phyloP scores from a whole-genome alignment of 805 yeast genomes.

The Saccharomycopsis malanga region DNA sequence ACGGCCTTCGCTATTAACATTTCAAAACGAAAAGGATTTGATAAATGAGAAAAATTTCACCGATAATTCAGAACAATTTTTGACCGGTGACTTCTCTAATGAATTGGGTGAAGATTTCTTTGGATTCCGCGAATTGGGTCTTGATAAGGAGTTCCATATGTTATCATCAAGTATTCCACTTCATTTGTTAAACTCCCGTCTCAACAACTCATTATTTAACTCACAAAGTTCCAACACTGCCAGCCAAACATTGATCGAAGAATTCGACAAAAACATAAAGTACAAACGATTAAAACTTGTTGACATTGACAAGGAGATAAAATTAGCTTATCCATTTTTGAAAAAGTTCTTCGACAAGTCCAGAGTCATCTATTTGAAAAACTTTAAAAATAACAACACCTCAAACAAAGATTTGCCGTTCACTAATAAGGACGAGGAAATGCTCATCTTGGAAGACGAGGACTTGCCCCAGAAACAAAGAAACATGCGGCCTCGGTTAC shows the following conservation, averaged over 20 bases:
- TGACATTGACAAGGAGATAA: conserved; percentile 48
- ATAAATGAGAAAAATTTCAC: conserved; percentile 66
- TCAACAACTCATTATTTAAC: conserved; percentile 49
- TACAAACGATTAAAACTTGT: conserved; percentile 47
- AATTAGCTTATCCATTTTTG: conserved; percentile 51
- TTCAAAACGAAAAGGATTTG: conserved; percentile 43
- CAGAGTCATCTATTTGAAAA: conserved; percentile 35
- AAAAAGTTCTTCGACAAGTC: conserved; percentile 37
- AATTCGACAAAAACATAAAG: conserved; percentile 45
- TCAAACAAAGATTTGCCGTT: conserved; percentile 31
- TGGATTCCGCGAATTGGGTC: conserved; percentile 90
- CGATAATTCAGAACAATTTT: conserved; percentile 89
- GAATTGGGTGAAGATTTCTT: conserved; percentile 97
- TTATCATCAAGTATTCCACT: conserved; percentile 82
- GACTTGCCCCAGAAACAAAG: conserved; percentile 75
- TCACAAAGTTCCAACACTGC: conserved; percentile 35
- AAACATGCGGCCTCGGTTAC: conserved; percentile 68
- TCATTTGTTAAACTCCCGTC: conserved; percentile 73
- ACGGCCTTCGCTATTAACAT: conserved; percentile 52
- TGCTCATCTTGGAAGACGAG: conserved; percentile 64
- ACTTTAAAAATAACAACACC: conserved; percentile 34
- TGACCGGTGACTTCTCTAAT: conserved; percentile 90
- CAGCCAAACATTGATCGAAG: conserved; percentile 53
- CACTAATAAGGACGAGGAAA: conserved; percentile 23
- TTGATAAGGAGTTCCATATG: conserved; percentile 86